Base-by-base conservation (phyloP, 441 rosid species). In the Syzygium syzygioides region DNA sequence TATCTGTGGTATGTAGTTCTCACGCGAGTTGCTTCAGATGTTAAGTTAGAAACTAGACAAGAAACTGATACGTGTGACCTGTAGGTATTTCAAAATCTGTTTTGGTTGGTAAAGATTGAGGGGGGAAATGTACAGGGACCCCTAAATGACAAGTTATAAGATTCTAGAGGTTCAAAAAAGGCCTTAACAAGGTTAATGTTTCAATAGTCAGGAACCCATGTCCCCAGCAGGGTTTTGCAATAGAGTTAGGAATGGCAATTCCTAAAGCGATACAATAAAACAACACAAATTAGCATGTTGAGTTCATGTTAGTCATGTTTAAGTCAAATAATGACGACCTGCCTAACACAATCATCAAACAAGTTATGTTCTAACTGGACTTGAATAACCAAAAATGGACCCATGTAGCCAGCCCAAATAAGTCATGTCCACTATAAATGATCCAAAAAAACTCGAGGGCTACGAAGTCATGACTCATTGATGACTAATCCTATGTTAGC, bases 1-100 rank as follows among this genome's bases (percentile, higher is more conserved):
- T 9, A 32, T 66, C 79, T 30, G 71, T 97, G 97, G 19, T 41
- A 66, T 32, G 79, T 66, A 66, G 25, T 66, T 66, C 41, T 32
- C 76, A 23, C 12, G 14, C n/a, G 32, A 28, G n/a, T 60, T 60
- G 68, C 68, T n/a, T n/a, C 7, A 62, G n/a, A 28, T 18, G 5
- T 60, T 68, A 23, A 19, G 2, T 19, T 9, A 68, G 79, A 68
- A 68, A 68, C 79, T 18, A 68, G 79, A 68, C 79, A 34, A 19
- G 45, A 41, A 41, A 41, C 45, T 57, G 11, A 25, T 57, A 57
- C n/a, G 25, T 28, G 62, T 57, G 66, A 28, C 5, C 12, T 13
- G 66, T 13, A 60, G 66, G 66, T 60, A 12, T 28, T 28, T 60
- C 30, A 57, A 57, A 57, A 57, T 57, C 9, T 57, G 62, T 57